Evolutionary conservation across 805 yeast genomes (phyloP).

Genomic region (Ogataea pignaliae): DNA sequence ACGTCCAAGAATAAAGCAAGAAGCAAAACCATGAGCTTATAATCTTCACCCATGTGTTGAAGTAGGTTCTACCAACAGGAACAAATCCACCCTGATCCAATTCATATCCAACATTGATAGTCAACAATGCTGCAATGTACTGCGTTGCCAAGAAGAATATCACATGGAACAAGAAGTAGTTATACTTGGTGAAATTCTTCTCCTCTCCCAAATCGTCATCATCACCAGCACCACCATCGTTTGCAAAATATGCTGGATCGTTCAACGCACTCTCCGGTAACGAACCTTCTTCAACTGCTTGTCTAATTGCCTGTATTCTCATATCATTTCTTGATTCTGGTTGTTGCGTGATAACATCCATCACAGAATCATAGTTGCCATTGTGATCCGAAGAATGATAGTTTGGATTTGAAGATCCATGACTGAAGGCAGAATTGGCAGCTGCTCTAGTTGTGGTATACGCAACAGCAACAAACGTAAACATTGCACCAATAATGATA

Average conservation of each 20-base stretch:
- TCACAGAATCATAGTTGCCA: slow-evolving; percentile 40
- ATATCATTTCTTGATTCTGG: slow-evolving; percentile 54
- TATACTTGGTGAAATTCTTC: slow-evolving; percentile 63
- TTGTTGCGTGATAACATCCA: slow-evolving; percentile 44
- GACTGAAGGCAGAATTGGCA: slow-evolving; percentile 63
- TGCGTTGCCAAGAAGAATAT: slow-evolving; percentile 95
- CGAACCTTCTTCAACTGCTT: slow-evolving; percentile 95
- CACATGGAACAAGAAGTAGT: slow-evolving; percentile 82
- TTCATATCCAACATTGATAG: slow-evolving; percentile 85
- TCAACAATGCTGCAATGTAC: slow-evolving; percentile 89
- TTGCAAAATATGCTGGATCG: slow-evolving; percentile 58
- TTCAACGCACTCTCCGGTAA: slow-evolving; percentile 87
- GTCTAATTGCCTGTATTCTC: slow-evolving; percentile 82
- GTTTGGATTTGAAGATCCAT: slow-evolving; percentile 18
- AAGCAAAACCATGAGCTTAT: slow-evolving; percentile 91
- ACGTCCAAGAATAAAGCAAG: slow-evolving; percentile 80
- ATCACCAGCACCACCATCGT: slow-evolving; percentile 37
- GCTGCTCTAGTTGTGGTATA: slow-evolving; percentile 98
- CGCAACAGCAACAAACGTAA: slow-evolving; percentile 92
- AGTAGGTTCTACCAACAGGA: slow-evolving; percentile 96
- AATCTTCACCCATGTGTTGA: slow-evolving; percentile 92
- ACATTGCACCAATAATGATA: slow-evolving; percentile 82
- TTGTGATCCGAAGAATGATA: slow-evolving; percentile 5
- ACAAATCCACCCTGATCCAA: slow-evolving; percentile 83
- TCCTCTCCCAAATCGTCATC: slow-evolving; percentile 53